phyloP scores from a whole-genome alignment of 148 eudicot species.

The Salicornia ramosissima region DNA sequence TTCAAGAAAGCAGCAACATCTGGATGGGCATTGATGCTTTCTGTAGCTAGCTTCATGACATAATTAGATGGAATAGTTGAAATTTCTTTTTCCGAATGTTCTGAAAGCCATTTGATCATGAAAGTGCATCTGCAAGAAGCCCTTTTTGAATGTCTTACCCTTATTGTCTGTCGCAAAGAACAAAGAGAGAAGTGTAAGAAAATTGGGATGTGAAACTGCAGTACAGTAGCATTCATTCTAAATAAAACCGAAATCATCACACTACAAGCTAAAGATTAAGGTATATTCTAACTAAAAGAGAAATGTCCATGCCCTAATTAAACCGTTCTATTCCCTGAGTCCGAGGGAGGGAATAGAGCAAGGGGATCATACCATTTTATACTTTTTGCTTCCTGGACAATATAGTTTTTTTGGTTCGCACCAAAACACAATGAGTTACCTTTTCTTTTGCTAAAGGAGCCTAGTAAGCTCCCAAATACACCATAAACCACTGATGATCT shows the following conservation, averaged over 20 bases:
- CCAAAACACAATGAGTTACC: neutral
- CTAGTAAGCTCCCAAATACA: neutral
- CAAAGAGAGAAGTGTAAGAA: neutral
- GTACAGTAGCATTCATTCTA: constrained; percentile 4
- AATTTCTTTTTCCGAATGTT: constrained; percentile 27
- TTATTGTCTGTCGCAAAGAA: constrained; percentile 28
- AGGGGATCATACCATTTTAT: too few relatives aligned
- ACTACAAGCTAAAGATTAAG: neutral
- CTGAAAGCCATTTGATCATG: constrained; percentile 44
- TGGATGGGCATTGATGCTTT: constrained; percentile 40
- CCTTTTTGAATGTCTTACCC: constrained; percentile 54
- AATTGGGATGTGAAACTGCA: neutral
- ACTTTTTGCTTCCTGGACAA: neutral
- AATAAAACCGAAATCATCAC: neutral
- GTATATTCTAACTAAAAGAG: neutral
- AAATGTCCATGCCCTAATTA: neutral
- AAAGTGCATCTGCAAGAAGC: constrained; percentile 55
- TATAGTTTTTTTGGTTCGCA: too few relatives aligned
- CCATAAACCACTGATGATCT: neutral
- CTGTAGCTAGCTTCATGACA: constrained; percentile 43
- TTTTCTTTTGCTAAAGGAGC: neutral
- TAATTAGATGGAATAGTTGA: constrained; percentile 36
- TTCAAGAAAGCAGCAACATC: constrained; percentile 40
- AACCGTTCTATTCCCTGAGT: too few relatives aligned
- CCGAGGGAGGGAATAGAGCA: too few relatives aligned